Conservation (phyloP, 495 filamentous ascomycete species). For the Neurospora hispaniola region DNA sequence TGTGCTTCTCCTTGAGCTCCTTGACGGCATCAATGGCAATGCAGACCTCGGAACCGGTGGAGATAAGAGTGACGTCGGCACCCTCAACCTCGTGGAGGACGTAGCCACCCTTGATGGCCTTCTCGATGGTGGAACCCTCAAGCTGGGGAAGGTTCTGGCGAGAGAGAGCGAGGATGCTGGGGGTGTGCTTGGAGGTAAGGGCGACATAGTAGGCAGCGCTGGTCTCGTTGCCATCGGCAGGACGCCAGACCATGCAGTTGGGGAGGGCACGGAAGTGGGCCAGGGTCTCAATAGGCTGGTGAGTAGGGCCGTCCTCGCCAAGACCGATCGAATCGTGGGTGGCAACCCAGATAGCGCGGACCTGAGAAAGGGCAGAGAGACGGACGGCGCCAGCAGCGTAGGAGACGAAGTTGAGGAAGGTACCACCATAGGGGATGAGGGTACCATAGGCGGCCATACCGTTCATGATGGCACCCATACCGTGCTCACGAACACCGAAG, state of each 20-base stretch:
- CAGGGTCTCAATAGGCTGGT: constrained; percentile 99
- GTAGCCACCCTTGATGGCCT: constrained; percentile 90
- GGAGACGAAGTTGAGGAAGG: constrained; percentile 99
- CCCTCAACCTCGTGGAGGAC: constrained; percentile 73
- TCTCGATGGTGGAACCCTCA: constrained; percentile 79
- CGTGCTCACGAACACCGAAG: constrained; percentile 96
- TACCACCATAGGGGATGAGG: constrained; percentile 85
- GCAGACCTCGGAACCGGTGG: constrained; percentile 91
- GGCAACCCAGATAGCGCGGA: constrained; percentile 89
- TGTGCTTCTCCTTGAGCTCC: constrained; percentile 81
- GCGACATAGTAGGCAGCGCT: constrained; percentile 96
- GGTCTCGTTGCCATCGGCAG: constrained; percentile 97
- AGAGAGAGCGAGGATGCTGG: constrained; percentile 85
- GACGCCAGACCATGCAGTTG: constrained; percentile 99
- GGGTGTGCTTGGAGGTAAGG: constrained; percentile 81
- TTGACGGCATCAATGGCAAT: constrained; percentile 88
- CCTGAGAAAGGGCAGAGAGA: constrained; percentile 82
- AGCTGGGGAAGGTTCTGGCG: constrained; percentile 98
- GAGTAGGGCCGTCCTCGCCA: constrained; percentile 96
- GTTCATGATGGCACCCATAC: constrained; percentile 97
- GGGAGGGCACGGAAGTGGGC: constrained; percentile 98
- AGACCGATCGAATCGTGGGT: constrained; percentile 99
- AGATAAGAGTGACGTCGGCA: constrained; percentile 81
- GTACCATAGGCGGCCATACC: constrained; percentile 93
- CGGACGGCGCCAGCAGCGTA: constrained; percentile 94